Evolutionary conservation across 1,284 basidiomycete species (phyloP).

Genomic region (Boletus sp.): DNA sequence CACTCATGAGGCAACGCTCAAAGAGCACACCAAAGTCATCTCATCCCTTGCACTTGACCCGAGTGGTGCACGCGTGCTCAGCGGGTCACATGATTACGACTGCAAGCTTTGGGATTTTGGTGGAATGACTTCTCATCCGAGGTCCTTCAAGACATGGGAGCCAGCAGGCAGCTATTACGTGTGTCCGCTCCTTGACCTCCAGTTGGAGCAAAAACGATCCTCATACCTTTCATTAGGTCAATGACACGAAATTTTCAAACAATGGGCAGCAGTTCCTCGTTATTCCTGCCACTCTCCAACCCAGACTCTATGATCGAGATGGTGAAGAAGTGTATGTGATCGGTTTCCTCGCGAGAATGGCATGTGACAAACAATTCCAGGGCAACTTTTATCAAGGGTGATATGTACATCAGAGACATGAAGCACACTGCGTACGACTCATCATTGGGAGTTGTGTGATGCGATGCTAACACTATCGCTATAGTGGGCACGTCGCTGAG

Average conservation of each 20-base stretch:
- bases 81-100: constrained; percentile 96
- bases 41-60: constrained; percentile 91
- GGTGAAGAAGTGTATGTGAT: constrained; percentile 82
- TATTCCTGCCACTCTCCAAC: constrained; percentile 84
- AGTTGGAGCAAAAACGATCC: neutral
- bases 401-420: constrained; percentile 98
- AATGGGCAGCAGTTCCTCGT: constrained; percentile 85
- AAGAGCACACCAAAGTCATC: constrained; percentile 94
- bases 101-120: constrained; percentile 99
- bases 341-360: constrained; percentile 23
- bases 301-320: constrained; percentile 87
- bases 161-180: constrained; percentile 93
- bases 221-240: constrained; percentile 54
- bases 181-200: constrained; percentile 33
- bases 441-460: neutral
- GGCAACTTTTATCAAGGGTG: constrained; percentile 89
- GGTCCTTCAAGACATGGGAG: constrained; percentile 96
- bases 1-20: constrained; percentile 86
- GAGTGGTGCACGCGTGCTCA: constrained; percentile 87
- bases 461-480: constrained; percentile 10
- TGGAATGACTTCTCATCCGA: constrained; percentile 88
- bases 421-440: constrained; percentile 82
- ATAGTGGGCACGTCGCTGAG: constrained; percentile 92
- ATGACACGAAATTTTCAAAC: constrained; percentile 85
- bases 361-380: constrained; percentile 58